Evolutionary conservation across 805 yeast species (phyloP).

Genomic region (Hanseniaspora taiwanica): DNA sequence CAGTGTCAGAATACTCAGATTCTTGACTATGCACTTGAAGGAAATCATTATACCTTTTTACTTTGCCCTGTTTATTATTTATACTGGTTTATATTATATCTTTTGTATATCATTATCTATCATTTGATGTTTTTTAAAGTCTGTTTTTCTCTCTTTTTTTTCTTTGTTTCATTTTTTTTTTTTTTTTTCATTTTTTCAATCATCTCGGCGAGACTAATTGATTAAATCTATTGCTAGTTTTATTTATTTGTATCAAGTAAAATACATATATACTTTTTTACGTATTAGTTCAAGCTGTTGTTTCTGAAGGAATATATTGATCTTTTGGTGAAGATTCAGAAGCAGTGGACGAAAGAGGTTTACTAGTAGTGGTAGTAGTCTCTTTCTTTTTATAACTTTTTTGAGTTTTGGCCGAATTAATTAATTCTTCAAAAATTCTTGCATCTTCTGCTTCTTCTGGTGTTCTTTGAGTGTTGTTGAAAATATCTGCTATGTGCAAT

Average conservation of each 20-base stretch:
- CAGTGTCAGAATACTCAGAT: conserved; percentile 14
- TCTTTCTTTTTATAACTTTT: conserved; percentile 36
- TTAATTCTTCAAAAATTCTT: conserved; percentile 77
- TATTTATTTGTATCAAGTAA: no score
- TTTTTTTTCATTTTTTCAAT: no score
- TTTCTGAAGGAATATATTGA: no score
- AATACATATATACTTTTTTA: no score
- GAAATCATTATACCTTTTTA: background rate
- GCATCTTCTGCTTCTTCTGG: conserved; percentile 90
- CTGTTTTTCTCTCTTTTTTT: no score
- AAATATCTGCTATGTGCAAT: conserved; percentile 54
- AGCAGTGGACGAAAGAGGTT: background rate
- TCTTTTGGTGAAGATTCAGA: background rate
- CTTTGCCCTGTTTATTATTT: background rate
- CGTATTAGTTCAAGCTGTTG: no score
- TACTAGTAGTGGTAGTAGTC: background rate
- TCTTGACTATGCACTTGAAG: conserved; percentile 10
- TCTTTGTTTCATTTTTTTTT: no score
- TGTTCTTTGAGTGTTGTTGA: conserved; percentile 55
- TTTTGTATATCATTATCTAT: background rate
- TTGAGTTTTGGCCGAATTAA: conserved; percentile 68
- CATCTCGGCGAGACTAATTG: no score
- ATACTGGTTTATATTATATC: background rate
- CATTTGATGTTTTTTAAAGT: no score
- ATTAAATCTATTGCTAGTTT: no score